Percentiles rank a stretch among this genome's conserved stretches.
Conservation (phyloP, 139 green algal genomes). For the Tetradesmus obliquus region DNA sequence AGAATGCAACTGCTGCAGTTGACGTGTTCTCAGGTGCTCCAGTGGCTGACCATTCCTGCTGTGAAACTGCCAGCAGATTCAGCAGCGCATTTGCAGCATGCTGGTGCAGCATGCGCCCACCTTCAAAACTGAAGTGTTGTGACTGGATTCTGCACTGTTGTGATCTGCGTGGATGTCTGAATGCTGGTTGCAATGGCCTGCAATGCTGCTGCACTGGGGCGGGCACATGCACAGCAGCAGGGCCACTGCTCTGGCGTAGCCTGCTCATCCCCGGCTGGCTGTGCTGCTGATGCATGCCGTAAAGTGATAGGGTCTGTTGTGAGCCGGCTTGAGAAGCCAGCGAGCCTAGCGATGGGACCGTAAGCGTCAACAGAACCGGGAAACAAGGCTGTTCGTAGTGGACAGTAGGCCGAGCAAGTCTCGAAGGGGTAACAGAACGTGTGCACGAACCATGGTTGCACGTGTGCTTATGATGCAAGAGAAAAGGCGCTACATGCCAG, state of each 20-base stretch:
- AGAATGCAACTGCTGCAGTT: not conserved
- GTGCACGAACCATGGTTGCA: not conserved
- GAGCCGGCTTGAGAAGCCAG: not conserved
- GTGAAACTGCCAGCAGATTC: too few species aligned
- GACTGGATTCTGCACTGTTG: not conserved
- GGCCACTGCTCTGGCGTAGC: not conserved
- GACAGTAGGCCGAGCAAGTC: not conserved
- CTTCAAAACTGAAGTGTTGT: slow-evolving; percentile 1
- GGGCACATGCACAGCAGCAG: not conserved
- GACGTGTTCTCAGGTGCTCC: not conserved
- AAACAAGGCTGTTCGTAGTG: not conserved
- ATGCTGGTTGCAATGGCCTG: not conserved
- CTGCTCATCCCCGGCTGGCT: not conserved
- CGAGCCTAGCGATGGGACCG: not conserved
- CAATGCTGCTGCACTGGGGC: not conserved
- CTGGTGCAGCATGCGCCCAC: not conserved
- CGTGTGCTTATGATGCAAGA: not conserved
- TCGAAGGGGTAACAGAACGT: too few species aligned
- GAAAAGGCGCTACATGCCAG: not conserved
- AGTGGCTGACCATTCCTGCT: too few species aligned
- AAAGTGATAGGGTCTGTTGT: not conserved
- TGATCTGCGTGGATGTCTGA: not conserved
- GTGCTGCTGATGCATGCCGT: not conserved
- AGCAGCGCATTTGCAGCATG: not conserved
- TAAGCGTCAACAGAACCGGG: not conserved